Conservation (phyloP, 352 stramenopile genomes). For the Pythium rhizo-oryzae region DNA sequence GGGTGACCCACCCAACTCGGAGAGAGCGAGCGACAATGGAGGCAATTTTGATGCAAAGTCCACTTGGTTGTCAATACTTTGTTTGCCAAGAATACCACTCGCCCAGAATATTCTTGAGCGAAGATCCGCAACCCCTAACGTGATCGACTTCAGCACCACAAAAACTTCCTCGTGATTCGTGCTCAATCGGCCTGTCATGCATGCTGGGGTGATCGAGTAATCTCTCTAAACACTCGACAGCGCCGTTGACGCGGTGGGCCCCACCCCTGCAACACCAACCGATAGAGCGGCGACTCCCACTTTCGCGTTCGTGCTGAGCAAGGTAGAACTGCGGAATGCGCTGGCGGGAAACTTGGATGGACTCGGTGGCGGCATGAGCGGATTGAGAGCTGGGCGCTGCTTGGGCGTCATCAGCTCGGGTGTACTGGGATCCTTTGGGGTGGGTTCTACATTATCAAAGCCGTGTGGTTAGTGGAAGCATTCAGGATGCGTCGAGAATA, state of each 20-base stretch:
- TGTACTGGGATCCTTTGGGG: background rate
- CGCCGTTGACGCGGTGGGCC: slow-evolving; percentile 3
- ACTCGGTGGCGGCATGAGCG: slow-evolving; percentile 32
- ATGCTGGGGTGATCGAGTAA: background rate
- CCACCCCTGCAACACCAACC: slow-evolving; percentile 25
- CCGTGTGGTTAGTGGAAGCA: too few relatives aligned
- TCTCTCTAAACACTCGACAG: slow-evolving; percentile 23
- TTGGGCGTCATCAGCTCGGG: background rate
- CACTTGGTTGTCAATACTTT: background rate
- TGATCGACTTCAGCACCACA: background rate
- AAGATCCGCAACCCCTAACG: background rate
- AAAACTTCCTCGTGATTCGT: background rate
- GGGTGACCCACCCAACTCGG: background rate
- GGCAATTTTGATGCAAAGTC: background rate
- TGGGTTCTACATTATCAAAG: background rate
- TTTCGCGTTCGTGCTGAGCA: slow-evolving; percentile 27
- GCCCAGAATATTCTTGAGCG: slow-evolving; percentile 13
- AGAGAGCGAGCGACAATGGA: background rate
- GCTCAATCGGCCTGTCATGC: background rate
- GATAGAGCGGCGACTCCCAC: slow-evolving; percentile 24
- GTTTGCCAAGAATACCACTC: slow-evolving; percentile 21
- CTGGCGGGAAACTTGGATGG: slow-evolving; percentile 41
- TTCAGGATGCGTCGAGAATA: too few relatives aligned
- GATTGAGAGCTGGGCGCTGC: slow-evolving; percentile 1
- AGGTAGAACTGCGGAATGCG: slow-evolving; percentile 34